A percentile compares a stretch with the other conserved stretches of the same genome.
Evolutionary conservation across 495 filamentous ascomycete species (phyloP).

Genomic region (Cercophora samala): DNA sequence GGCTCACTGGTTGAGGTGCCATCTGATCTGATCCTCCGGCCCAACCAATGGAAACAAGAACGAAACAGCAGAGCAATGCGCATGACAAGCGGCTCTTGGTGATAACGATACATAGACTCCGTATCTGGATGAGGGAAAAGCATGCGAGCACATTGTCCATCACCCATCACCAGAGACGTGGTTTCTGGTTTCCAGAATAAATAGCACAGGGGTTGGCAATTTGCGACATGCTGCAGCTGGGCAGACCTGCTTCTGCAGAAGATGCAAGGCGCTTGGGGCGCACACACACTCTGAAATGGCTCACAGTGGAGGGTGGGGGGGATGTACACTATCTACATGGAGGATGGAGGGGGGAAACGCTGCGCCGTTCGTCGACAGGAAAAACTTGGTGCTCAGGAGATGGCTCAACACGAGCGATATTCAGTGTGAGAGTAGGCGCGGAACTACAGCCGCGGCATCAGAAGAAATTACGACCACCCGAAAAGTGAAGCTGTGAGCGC

Average conservation of each 20-base stretch:
- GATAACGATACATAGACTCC: not conserved
- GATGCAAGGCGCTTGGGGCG: conserved; percentile 4
- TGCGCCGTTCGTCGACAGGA: conserved; percentile 3
- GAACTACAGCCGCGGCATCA: not conserved
- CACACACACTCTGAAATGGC: not conserved
- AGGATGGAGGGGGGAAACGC: conserved; percentile 7
- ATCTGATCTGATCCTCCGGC: too few species aligned
- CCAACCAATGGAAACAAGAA: not conserved
- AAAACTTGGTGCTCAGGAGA: not conserved
- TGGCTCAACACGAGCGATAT: not conserved
- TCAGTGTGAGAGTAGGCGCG: not conserved
- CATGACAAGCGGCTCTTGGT: not conserved
- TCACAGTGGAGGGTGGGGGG: too few species aligned
- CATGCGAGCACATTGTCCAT: not conserved
- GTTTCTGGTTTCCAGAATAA: too few species aligned
- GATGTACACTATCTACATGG: too few species aligned
- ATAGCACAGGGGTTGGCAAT: not conserved
- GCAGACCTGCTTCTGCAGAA: not conserved
- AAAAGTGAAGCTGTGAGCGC: not conserved
- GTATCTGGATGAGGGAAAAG: not conserved
- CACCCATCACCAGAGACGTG: not conserved
- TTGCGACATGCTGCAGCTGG: conserved; percentile 2
- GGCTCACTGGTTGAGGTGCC: too few species aligned
- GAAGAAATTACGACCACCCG: not conserved
- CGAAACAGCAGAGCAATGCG: not conserved